Conservation (phyloP, 2,329 filamentous ascomycete species). For the Fragosphaeria purpurea region DNA sequence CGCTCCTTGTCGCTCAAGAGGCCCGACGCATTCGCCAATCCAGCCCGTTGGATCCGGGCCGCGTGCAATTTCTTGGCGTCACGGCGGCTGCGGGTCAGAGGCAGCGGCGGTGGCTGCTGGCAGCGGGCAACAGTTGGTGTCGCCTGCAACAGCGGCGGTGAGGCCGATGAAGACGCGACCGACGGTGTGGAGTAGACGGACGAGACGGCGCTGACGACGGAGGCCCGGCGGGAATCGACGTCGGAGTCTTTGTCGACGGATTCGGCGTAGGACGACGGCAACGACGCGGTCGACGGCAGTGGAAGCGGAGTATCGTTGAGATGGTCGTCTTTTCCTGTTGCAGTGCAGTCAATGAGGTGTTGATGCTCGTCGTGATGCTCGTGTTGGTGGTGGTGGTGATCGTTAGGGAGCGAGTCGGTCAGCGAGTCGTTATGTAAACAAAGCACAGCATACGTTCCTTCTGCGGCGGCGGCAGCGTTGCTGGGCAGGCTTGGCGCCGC, state of each 20-base stretch:
- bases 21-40: constrained; percentile 21
- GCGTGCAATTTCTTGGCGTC: constrained; percentile 41
- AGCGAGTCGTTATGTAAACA: constrained; percentile 28
- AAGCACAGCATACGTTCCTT: constrained; percentile 30
- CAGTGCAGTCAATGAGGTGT: not conserved
- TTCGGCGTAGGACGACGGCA: constrained; percentile 18
- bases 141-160: not conserved
- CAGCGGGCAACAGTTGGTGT: not conserved
- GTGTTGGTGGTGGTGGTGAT: constrained; percentile 10
- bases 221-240: constrained; percentile 21
- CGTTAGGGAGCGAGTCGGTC: not conserved
- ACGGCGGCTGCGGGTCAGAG: constrained; percentile 28
- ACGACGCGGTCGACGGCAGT: too few relatives aligned
- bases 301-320: too few relatives aligned
- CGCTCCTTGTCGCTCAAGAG: constrained; percentile 20
- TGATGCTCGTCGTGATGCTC: constrained; percentile 5
- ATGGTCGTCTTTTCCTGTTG: too few relatives aligned
- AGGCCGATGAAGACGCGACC: constrained; percentile 2
- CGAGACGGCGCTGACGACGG: constrained; percentile 20
- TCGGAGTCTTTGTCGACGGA: constrained; percentile 14
- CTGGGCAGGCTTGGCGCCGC: constrained; percentile 8
- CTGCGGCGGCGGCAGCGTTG: constrained; percentile 6
- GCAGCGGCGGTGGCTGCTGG: constrained; percentile 13
- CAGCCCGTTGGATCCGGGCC: constrained; percentile 36
- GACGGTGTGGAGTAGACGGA: constrained; percentile 13